Evolutionary conservation across 495 filamentous ascomycete species (phyloP).

Genomic region (Geoglossum glabrum): DNA sequence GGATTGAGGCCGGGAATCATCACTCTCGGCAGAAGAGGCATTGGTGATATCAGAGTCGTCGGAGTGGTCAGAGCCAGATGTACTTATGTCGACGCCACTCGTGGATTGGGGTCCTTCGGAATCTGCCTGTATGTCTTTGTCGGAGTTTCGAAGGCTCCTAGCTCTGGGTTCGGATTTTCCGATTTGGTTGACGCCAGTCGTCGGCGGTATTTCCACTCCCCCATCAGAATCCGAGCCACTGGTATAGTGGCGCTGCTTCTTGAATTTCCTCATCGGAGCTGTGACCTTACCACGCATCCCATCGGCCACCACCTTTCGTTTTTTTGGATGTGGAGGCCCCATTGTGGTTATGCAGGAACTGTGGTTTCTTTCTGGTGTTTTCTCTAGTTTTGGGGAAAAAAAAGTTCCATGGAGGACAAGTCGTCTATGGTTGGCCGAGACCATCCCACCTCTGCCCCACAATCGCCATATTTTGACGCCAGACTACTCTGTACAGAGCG

Average conservation of each 20-base stretch:
- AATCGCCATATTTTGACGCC: neutral
- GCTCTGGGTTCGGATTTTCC: conserved; percentile 30
- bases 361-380: neutral
- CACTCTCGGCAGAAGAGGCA: conserved; percentile 3
- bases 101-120: conserved; percentile 3
- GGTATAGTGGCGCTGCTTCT: conserved; percentile 50
- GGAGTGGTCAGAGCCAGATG: conserved; percentile 18
- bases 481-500: neutral
- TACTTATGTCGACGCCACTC: conserved; percentile 5
- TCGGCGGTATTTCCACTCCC: conserved; percentile 19
- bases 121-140: conserved; percentile 19
- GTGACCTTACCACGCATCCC: conserved; percentile 31
- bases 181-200: conserved; percentile 9
- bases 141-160: conserved; percentile 39
- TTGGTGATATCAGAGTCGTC: neutral
- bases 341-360: conserved; percentile 10
- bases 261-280: conserved; percentile 47
- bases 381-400: neutral
- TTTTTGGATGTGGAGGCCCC: conserved; percentile 28
- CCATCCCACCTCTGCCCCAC: neutral
- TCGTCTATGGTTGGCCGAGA: neutral
- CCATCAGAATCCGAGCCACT: conserved; percentile 47
- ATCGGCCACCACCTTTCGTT: conserved; percentile 35
- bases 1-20: conserved; percentile 6
- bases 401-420: neutral